phyloP scores from a whole-genome alignment of 495 filamentous ascomycete species.

The Penicillium bialowiezense region DNA sequence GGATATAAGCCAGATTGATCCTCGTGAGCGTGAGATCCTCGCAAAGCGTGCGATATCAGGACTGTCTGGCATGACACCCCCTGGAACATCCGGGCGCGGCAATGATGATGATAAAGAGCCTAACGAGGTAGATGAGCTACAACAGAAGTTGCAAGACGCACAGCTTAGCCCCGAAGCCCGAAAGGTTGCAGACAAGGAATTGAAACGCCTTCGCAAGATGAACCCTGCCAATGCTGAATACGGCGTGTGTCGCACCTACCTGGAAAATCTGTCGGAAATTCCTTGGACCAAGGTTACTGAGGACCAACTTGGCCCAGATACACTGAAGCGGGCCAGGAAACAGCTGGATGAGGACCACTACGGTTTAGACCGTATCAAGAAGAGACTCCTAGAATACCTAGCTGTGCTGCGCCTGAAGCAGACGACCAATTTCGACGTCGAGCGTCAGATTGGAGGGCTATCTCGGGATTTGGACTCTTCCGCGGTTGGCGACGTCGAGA shows the following conservation, averaged over 20 bases:
- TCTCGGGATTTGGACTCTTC: constrained; percentile 55
- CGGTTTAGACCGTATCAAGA: constrained; percentile 96
- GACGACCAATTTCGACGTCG: constrained; percentile 73
- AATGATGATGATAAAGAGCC: constrained; percentile 66
- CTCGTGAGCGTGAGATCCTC: constrained; percentile 52
- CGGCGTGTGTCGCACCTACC: constrained; percentile 87
- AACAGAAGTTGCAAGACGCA: constrained; percentile 80
- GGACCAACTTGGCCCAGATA: constrained; percentile 81
- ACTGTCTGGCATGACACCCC: constrained; percentile 50
- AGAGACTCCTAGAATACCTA: constrained; percentile 90
- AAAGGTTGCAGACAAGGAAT: constrained; percentile 84
- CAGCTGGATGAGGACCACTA: constrained; percentile 97
- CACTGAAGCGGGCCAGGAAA: constrained; percentile 73
- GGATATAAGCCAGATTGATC: constrained; percentile 52
- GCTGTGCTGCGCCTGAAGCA: constrained; percentile 95
- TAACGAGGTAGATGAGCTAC: constrained; percentile 87
- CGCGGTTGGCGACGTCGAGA: constrained; percentile 42
- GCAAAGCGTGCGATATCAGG: constrained; percentile 48
- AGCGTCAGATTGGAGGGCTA: constrained; percentile 67
- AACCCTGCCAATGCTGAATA: constrained; percentile 93
- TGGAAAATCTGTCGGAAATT: constrained; percentile 92
- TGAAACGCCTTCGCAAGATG: constrained; percentile 90
- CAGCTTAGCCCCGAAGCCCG: constrained; percentile 71
- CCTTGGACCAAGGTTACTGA: constrained; percentile 88
- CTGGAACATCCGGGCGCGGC: constrained; percentile 47